Evolutionary conservation across 495 filamentous ascomycete genomes (phyloP).

Genomic region (Amniculicola lignicola): DNA sequence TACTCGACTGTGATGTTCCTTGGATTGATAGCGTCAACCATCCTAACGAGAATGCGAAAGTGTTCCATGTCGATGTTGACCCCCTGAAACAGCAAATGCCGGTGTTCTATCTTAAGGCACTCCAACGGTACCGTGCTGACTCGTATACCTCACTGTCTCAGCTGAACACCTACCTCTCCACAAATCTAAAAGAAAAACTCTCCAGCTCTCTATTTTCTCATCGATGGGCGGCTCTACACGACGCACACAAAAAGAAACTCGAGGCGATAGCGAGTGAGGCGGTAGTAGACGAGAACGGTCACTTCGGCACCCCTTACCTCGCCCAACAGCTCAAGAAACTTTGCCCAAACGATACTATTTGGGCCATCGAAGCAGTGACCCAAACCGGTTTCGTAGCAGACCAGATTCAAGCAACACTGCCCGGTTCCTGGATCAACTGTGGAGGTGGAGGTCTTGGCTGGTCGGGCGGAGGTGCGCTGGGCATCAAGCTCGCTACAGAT

Average conservation of each 20-base stretch:
- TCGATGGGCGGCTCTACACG: slow-evolving; percentile 57
- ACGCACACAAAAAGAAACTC: slow-evolving; percentile 59
- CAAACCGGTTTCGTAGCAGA: slow-evolving; percentile 76
- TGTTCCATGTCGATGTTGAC: slow-evolving; percentile 44
- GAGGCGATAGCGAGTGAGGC: slow-evolving; percentile 57
- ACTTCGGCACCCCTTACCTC: slow-evolving; percentile 69
- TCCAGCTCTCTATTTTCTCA: slow-evolving; percentile 33
- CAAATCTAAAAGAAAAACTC: slow-evolving; percentile 39
- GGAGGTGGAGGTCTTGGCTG: slow-evolving; percentile 91
- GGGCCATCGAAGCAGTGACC: slow-evolving; percentile 85
- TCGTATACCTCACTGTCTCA: slow-evolving; percentile 69
- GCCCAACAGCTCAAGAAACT: slow-evolving; percentile 59
- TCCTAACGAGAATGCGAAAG: slow-evolving; percentile 36
- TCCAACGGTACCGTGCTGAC: slow-evolving; percentile 73
- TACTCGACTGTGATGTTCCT: slow-evolving; percentile 77
- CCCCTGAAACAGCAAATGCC: slow-evolving; percentile 46
- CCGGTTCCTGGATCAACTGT: slow-evolving; percentile 88
- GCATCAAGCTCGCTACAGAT: slow-evolving; percentile 82
- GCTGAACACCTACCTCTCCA: slow-evolving; percentile 54
- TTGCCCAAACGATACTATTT: slow-evolving; percentile 70
- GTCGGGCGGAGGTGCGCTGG: slow-evolving; percentile 75
- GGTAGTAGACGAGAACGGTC: slow-evolving; percentile 55
- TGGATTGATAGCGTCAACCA: slow-evolving; percentile 63
- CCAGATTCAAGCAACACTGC: slow-evolving; percentile 69
- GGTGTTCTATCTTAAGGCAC: slow-evolving; percentile 71